Conservation (phyloP, 495 filamentous ascomycete species). For the Trichoderma orchidacearum region DNA sequence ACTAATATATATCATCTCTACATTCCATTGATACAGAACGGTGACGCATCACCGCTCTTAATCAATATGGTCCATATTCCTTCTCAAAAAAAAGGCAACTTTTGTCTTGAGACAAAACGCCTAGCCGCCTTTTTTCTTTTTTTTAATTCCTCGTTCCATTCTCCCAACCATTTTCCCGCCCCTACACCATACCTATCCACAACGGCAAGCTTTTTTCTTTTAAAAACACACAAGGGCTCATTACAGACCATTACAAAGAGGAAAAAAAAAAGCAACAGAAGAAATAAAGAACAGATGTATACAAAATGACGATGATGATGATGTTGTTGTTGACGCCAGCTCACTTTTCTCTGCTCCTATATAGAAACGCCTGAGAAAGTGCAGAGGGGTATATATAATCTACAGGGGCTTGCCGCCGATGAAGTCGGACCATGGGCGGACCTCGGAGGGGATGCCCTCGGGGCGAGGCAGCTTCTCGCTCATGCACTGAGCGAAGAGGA, state of each 20-base stretch:
- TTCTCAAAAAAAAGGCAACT: no score
- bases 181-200: background rate
- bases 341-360: no score
- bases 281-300: background rate
- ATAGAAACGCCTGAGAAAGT: no score
- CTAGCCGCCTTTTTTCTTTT: background rate
- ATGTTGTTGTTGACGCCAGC: no score
- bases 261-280: no score
- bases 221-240: background rate
- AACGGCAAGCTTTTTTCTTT: background rate
- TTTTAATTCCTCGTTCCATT: background rate
- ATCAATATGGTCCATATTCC: no score
- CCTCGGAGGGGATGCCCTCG: slow-evolving; percentile 76
- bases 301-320: no score
- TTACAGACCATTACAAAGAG: no score
- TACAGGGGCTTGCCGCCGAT: slow-evolving; percentile 84
- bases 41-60: no score
- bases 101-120: background rate
- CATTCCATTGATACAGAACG: no score
- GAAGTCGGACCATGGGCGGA: slow-evolving; percentile 88
- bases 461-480: slow-evolving; percentile 78
- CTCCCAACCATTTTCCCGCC: background rate
- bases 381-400: slow-evolving; percentile 13
- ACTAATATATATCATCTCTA: no score
- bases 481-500: slow-evolving; percentile 93